These are phyloP conservation scores for Candida nemodendra DNA, from an alignment of 805 yeast species.

Conservation along the genomic window DNA sequence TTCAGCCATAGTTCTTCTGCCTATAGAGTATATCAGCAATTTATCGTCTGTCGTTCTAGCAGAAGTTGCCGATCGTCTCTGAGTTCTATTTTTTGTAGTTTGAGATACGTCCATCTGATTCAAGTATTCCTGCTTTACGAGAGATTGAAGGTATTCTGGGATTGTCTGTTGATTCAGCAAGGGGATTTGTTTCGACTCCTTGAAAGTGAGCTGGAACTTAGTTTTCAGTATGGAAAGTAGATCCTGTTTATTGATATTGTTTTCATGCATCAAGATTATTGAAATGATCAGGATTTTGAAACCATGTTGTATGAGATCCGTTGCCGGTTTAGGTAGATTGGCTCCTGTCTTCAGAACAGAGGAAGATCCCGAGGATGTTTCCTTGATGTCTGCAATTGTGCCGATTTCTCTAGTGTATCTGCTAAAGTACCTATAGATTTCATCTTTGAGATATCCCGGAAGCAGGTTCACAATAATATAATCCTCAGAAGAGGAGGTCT, in stretches of 20 bases:
- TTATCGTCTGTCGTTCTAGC: constrained; percentile 23
- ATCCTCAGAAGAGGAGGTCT: constrained; percentile 17
- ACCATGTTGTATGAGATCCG: constrained; percentile 26
- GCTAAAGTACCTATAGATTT: constrained; percentile 19
- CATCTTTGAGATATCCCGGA: constrained; percentile 20
- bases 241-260: constrained; percentile 29
- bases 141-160: constrained; percentile 19
- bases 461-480: constrained; percentile 27
- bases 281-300: constrained; percentile 26
- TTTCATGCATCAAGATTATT: constrained; percentile 26
- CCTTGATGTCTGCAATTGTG: constrained; percentile 13
- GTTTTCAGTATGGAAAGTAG: constrained; percentile 21
- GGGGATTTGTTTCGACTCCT: constrained; percentile 21
- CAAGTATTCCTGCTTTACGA: constrained; percentile 30
- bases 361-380: constrained; percentile 4
- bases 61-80: constrained; percentile 6
- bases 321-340: constrained; percentile 26
- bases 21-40: constrained; percentile 27
- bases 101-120: constrained; percentile 23
- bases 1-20: constrained; percentile 30
- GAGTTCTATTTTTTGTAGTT: constrained; percentile 4
- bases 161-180: constrained; percentile 22
- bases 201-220: constrained; percentile 23
- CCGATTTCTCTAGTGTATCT: constrained; percentile 8
- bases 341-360: constrained; percentile 13